phyloP scores from a whole-genome alignment of 2,329 filamentous ascomycete genomes.

The Alternaria angustiovoidea region DNA sequence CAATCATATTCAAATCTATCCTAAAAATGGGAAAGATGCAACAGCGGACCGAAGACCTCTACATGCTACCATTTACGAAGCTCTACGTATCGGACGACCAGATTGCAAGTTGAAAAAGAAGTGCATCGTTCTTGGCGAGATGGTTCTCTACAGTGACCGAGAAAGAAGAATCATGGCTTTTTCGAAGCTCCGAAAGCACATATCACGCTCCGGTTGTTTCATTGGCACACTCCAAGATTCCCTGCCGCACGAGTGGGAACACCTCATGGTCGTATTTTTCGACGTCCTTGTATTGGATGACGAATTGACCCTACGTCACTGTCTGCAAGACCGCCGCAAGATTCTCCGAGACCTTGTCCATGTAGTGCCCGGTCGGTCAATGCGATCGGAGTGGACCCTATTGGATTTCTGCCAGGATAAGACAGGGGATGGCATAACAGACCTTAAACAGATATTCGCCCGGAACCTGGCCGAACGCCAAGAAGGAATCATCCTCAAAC shows the following conservation, averaged over 20 bases:
- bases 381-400: slow-evolving; percentile 70
- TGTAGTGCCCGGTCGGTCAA: slow-evolving; percentile 68
- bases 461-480: slow-evolving; percentile 69
- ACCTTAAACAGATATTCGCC: slow-evolving; percentile 64
- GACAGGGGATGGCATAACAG: slow-evolving; percentile 38
- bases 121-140: slow-evolving; percentile 85
- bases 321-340: slow-evolving; percentile 67
- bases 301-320: slow-evolving; percentile 59
- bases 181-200: slow-evolving; percentile 82
- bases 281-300: slow-evolving; percentile 67
- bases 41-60: slow-evolving; percentile 73
- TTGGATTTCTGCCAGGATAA: slow-evolving; percentile 66
- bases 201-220: slow-evolving; percentile 74
- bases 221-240: slow-evolving; percentile 75
- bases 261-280: slow-evolving; percentile 69
- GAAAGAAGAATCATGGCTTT: slow-evolving; percentile 74
- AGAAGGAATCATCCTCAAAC: slow-evolving; percentile 85
- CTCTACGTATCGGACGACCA: slow-evolving; percentile 67
- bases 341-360: slow-evolving; percentile 66
- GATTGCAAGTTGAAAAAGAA: slow-evolving; percentile 67
- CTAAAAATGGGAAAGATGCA: slow-evolving; percentile 90
- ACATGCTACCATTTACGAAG: slow-evolving; percentile 69
- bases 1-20: slow-evolving; percentile 79
- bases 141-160: slow-evolving; percentile 78
- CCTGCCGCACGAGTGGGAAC: slow-evolving; percentile 62